Evolutionary conservation across 2,329 filamentous ascomycete species (phyloP).

Genomic region (Neocucurbitaria cava): DNA sequence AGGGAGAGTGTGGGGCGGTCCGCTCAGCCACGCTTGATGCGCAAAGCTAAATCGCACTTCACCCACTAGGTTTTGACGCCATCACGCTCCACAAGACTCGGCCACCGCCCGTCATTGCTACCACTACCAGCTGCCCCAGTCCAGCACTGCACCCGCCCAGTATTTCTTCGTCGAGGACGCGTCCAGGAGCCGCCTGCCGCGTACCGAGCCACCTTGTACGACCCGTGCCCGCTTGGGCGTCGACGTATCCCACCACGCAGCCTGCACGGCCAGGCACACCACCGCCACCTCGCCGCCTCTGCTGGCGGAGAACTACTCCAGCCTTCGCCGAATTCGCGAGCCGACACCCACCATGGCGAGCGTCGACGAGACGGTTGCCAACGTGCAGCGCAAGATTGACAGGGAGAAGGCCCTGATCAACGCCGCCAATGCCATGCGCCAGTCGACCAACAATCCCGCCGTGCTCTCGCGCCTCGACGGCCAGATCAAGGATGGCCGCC

Average conservation of each 20-base stretch:
- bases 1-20: slow-evolving; percentile 26
- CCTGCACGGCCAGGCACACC: slow-evolving; percentile 35
- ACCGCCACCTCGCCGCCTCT: slow-evolving; percentile 29
- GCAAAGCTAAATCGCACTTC: slow-evolving; percentile 32
- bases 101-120: slow-evolving; percentile 25
- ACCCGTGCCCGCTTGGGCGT: slow-evolving; percentile 35
- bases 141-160: slow-evolving; percentile 7
- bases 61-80: slow-evolving; percentile 32
- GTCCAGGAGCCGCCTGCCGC: slow-evolving; percentile 12
- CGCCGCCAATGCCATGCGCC: slow-evolving; percentile 92
- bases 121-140: too few relatives aligned
- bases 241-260: slow-evolving; percentile 23
- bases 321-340: slow-evolving; percentile 30
- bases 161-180: slow-evolving; percentile 2
- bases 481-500: slow-evolving; percentile 90
- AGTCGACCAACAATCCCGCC: slow-evolving; percentile 91
- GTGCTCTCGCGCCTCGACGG: slow-evolving; percentile 90
- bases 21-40: slow-evolving; percentile 34
- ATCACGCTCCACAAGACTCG: slow-evolving; percentile 22
- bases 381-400: slow-evolving; percentile 96
- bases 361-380: slow-evolving; percentile 71
- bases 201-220: slow-evolving; percentile 15
- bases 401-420: slow-evolving; percentile 94
- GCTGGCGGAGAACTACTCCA: slow-evolving; percentile 36
- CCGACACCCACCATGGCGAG: slow-evolving; percentile 57